Conservation (phyloP, 2,329 filamentous ascomycete species). For the Apiospora kogelbergensis region DNA sequence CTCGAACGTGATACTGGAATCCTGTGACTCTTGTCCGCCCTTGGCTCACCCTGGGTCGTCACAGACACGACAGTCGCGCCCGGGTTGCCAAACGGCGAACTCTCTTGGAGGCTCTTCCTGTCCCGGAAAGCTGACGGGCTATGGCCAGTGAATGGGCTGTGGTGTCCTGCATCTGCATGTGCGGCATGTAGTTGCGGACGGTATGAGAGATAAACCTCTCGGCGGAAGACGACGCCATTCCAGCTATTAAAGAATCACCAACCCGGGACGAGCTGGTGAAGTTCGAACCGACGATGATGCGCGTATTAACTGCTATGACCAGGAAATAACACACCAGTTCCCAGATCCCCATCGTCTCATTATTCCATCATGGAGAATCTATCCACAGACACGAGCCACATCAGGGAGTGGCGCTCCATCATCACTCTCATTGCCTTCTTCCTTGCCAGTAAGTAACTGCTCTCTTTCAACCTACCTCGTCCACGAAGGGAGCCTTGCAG, state of each 20-base stretch:
- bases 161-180: background rate
- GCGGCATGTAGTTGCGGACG: background rate
- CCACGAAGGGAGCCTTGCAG: background rate
- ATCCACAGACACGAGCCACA: conserved; percentile 48
- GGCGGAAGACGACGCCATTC: background rate
- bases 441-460: conserved; percentile 60
- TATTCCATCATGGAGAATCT: background rate
- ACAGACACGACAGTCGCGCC: background rate
- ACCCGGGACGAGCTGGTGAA: background rate
- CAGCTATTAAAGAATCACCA: background rate
- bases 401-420: conserved; percentile 69
- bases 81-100: background rate
- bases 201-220: background rate
- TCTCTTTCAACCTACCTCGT: background rate
- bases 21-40: background rate
- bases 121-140: background rate
- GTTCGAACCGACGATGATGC: background rate
- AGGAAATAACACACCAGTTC: background rate
- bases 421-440: conserved; percentile 69
- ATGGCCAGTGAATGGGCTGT: background rate
- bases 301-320: background rate
- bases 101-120: background rate
- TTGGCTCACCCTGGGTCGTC: background rate
- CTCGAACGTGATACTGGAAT: background rate
- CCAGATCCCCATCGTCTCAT: background rate